A percentile compares a stretch with the other conserved stretches of the same genome.
Evolutionary conservation across 2,329 filamentous ascomycete genomes (phyloP).

Genomic region (Sphaerulina musiva): DNA sequence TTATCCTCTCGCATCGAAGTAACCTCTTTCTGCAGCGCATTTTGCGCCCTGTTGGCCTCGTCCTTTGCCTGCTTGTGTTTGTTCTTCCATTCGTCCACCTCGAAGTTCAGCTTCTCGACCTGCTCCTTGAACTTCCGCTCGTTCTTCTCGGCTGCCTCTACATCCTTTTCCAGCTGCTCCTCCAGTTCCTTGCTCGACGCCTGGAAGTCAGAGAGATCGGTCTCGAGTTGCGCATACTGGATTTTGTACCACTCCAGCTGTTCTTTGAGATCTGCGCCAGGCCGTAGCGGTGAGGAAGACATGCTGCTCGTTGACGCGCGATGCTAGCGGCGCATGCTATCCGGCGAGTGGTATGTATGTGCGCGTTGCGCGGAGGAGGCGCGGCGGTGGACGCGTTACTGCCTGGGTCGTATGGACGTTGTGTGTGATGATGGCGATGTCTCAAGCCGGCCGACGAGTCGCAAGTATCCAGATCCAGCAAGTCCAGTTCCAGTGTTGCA

Average conservation of each 20-base stretch:
- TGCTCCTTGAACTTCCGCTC: slow-evolving; percentile 81
- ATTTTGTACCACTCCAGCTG: slow-evolving; percentile 90
- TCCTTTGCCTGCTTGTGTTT: slow-evolving; percentile 94
- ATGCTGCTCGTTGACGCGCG: slow-evolving; percentile 25
- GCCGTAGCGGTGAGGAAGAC: slow-evolving; percentile 34
- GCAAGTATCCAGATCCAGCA: slow-evolving; percentile 2
- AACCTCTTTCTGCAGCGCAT: slow-evolving; percentile 86
- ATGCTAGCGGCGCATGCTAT: slow-evolving; percentile 31
- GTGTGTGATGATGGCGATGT: slow-evolving; percentile 1
- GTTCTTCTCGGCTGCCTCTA: slow-evolving; percentile 89
- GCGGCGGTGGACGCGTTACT: not conserved
- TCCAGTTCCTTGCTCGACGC: slow-evolving; percentile 90
- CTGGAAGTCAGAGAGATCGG: slow-evolving; percentile 88
- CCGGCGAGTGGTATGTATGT: not conserved
- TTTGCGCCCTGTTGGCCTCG: slow-evolving; percentile 80
- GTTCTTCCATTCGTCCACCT: slow-evolving; percentile 98
- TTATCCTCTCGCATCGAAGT: slow-evolving; percentile 81
- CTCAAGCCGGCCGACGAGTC: not conserved
- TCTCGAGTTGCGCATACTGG: slow-evolving; percentile 88
- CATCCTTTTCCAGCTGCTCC: slow-evolving; percentile 88
- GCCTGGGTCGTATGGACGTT: not conserved
- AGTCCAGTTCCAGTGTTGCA: slow-evolving; percentile 1
- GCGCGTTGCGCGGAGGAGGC: not conserved
- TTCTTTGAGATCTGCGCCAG: slow-evolving; percentile 52
- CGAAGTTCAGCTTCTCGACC: slow-evolving; percentile 74